Base-by-base conservation (phyloP, 2,329 filamentous ascomycete genomes). In the Ramichloridium luteum region DNA sequence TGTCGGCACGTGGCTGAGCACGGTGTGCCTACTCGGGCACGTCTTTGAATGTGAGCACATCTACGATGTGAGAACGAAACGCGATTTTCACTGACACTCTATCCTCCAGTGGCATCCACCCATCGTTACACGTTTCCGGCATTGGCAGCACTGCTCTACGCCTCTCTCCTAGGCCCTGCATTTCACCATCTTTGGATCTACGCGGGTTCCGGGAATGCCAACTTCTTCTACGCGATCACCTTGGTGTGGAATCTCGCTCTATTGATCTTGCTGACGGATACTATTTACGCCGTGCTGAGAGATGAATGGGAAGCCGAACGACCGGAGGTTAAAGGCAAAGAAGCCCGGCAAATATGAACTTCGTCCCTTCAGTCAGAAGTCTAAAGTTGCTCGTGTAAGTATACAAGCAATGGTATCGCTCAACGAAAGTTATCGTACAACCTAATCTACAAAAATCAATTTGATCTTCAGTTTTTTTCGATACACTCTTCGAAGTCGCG, bases 161-260 rank as follows among this genome's bases (percentile, higher is more conserved):
- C 84, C 14, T 80, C 78, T 3, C 77, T 93, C 40, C 69, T 98
- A 0, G 90, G 90, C 0, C 90, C 90, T 1, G 85, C 86, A 0
- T 98, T 98, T 54, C 93, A 96, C 55, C 78, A 98, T 53, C 65
- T 98, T 4, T 98, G 90, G 90, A 88, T 98, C 36, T 98, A 96
- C 52, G 90, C 90, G 2, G 90, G 90, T 30, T 93, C 85, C 35
- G 90, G 90, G 16, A 98, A 98, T 50, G 90, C 90, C 37, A 98
- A 98, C 56, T 98, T 98, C 62, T 98, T 98, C 62, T 98, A 98
- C 54, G 90, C 90, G 43, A 96, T 98, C 48, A 98, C 90, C 0
- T 63, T 98, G n/a, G 90, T 98, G 0, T 98, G 90, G 90, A 93
- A 84, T 52, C 57, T 98, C 14, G 90, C 84, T 0, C 68, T 93